Evolutionary conservation across 352 stramenopile species (phyloP), one percentile per base, ranked within the genome.

Genomic region (Phytophthora capsici): DNA sequence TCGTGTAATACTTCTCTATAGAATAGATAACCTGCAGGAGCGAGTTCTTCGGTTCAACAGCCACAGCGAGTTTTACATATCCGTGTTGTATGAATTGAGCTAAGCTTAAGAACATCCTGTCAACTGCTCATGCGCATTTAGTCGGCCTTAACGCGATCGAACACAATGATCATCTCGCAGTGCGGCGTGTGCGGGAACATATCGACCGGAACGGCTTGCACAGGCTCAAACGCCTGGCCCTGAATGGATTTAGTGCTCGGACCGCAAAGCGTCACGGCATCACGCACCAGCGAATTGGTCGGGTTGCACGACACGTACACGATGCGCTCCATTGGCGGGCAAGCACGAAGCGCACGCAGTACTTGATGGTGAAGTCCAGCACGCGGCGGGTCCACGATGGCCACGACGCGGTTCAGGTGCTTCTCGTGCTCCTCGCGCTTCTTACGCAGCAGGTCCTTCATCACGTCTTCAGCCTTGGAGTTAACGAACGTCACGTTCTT

Each of bases 221-320:
- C 93, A 14, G 92, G 89, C 44, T 88, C 75, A 72, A 99, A 99
- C 1, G 97, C 82, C 20, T 86, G 68, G 34, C 97, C 97, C 25
- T 80, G 80, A 45, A 98, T 86, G 30, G 92, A 94, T 71, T 98
- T 98, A 17, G 94, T 98, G 45, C 93, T 90, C 17, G 96, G 94
- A 8, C 86, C 78, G 69, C 98, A 99, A 13, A 99, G 85, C 46
- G 73, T 93, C 60, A 89, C 73, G 4, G 85, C 86, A 55, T 95
- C 86, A 60, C 94, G 78, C 8, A 98, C 83, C 50, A 99, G 85
- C 47, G 93, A 98, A 36, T 92, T 95, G 2, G 94, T 99, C 16
- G 98, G 97, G 80, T 99, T 99, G 82, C 97, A 99, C 32, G 92
- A 98, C 47, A 99, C 97, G 71, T 99, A 99, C 19, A 99, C 87